A percentile compares a stretch with the other conserved stretches of the same genome.
Conservation (phyloP, 306 rosid species). For the Quercus bicolor region DNA sequence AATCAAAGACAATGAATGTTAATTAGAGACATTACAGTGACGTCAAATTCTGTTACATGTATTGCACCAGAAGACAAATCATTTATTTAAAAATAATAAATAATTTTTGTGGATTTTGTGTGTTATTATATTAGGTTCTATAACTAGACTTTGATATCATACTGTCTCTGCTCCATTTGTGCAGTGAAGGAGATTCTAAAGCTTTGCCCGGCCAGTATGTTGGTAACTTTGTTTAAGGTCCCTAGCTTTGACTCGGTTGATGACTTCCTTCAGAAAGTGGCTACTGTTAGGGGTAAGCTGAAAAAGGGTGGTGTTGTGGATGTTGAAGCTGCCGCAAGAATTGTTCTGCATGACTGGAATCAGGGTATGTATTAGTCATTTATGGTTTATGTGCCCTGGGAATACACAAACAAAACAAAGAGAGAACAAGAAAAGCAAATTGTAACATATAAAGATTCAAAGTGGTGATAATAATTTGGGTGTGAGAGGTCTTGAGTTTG, state of each 20-base stretch:
- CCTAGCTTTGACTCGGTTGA: conserved; percentile 81
- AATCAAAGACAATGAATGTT: not conserved
- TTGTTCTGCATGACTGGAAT: conserved; percentile 93
- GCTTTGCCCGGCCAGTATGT: conserved; percentile 61
- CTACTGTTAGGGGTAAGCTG: conserved; percentile 86
- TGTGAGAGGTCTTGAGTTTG: too few species aligned
- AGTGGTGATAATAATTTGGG: not conserved
- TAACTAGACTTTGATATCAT: not conserved
- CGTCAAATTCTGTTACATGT: not conserved
- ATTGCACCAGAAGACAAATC: not conserved
- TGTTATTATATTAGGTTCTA: not conserved
- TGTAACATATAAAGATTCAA: not conserved
- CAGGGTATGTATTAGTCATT: conserved; percentile 51
- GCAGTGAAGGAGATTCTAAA: conserved; percentile 95
- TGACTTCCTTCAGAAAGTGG: conserved; percentile 79
- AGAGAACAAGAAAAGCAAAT: not conserved
- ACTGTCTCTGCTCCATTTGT: conserved; percentile 15
- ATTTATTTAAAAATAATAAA: too few species aligned
- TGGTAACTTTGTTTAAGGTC: conserved; percentile 75
- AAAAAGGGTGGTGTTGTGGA: conserved; percentile 90
- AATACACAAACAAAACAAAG: not conserved
- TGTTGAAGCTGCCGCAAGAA: conserved; percentile 76
- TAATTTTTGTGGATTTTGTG: not conserved
- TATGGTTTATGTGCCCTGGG: not conserved
- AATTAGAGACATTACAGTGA: not conserved